phyloP scores from a whole-genome alignment of 73 alveolate species.

The Loxodes magnus region DNA sequence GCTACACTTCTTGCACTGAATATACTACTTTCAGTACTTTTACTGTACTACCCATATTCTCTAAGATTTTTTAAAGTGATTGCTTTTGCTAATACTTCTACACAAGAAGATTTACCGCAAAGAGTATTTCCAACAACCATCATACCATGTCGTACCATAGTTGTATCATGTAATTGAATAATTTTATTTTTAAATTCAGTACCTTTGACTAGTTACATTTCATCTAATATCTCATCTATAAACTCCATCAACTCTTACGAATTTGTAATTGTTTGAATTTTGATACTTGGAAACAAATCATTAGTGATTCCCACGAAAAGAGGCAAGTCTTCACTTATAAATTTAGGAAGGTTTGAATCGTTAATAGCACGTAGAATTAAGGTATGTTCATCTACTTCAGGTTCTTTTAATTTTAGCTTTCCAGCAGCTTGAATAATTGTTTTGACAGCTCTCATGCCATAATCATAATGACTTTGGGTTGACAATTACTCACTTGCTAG shows the following conservation, averaged over 20 bases:
- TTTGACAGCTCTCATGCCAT: slow-evolving; percentile 38
- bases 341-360: slow-evolving; percentile 31
- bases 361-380: slow-evolving; percentile 21
- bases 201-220: slow-evolving; percentile 42
- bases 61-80: slow-evolving; percentile 33
- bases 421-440: slow-evolving; percentile 21
- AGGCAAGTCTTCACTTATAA: slow-evolving; percentile 35
- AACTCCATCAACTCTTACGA: neutral
- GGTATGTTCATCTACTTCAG: slow-evolving; percentile 11
- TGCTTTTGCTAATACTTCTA: slow-evolving; percentile 45
- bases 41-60: slow-evolving; percentile 11
- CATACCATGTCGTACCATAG: slow-evolving; percentile 40
- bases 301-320: slow-evolving; percentile 34
- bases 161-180: slow-evolving; percentile 39
- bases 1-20: too few relatives aligned
- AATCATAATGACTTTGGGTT: slow-evolving; percentile 34
- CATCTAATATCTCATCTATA: neutral
- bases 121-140: slow-evolving; percentile 35
- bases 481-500: slow-evolving; percentile 30
- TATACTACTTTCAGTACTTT: too few relatives aligned
- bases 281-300: slow-evolving; percentile 36
- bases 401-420: slow-evolving; percentile 9
- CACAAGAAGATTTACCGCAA: slow-evolving; percentile 52
- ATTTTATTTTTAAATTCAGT: slow-evolving; percentile 41
- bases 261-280: slow-evolving; percentile 33